Evolutionary conservation across 1,139 yeast species (phyloP).

Genomic region (Taiozyma sp.): DNA sequence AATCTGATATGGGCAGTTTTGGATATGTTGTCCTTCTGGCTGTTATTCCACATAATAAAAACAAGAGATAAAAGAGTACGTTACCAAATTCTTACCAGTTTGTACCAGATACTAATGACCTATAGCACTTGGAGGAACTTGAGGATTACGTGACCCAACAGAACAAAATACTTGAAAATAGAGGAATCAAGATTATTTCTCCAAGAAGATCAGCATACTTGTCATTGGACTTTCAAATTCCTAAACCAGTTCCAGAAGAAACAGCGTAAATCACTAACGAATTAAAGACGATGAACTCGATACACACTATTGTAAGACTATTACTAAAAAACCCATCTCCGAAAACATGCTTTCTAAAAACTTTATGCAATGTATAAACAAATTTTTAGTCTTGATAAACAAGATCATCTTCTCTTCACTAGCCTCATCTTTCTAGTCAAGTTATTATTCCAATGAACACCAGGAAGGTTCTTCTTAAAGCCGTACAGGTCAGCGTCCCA

Average conservation of each 20-base stretch:
- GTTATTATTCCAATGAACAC: slow-evolving; percentile 36
- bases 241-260: slow-evolving; percentile 8
- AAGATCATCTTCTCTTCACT: slow-evolving; percentile 5
- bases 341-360: not conserved
- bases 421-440: slow-evolving; percentile 31
- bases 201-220: slow-evolving; percentile 56
- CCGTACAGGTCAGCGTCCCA: slow-evolving; percentile 34
- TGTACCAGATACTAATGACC: slow-evolving; percentile 13
- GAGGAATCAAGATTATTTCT: slow-evolving; percentile 40
- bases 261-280: not conserved
- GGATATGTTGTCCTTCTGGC: slow-evolving; percentile 45
- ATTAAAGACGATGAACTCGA: not conserved
- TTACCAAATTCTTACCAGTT: not conserved
- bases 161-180: slow-evolving; percentile 30
- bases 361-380: no score
- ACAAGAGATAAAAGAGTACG: slow-evolving; percentile 22
- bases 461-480: slow-evolving; percentile 31
- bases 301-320: no score
- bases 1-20: slow-evolving; percentile 38
- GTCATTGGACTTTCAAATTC: slow-evolving; percentile 35
- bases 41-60: slow-evolving; percentile 25
- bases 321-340: not conserved
- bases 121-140: slow-evolving; percentile 32
- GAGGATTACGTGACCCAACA: slow-evolving; percentile 40
- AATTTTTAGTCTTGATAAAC: not conserved